These are phyloP conservation scores for Podaxis sp. DNA, from an alignment of 768 basidiomycete genomes.

Conservation along the genomic window DNA sequence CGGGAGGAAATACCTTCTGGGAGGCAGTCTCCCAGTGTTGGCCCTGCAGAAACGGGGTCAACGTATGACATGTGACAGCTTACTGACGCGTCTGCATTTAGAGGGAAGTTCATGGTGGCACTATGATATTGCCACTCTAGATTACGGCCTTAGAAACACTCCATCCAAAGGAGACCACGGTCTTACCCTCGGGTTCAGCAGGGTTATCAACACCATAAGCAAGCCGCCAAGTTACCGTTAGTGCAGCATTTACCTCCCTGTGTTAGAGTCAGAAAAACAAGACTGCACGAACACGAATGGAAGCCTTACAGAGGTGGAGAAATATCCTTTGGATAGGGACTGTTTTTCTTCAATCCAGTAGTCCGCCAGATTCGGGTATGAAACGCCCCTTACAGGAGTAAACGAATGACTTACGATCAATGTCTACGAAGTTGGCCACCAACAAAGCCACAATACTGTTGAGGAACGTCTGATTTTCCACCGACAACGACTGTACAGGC, in stretches of 20 bases:
- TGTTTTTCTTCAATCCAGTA: constrained; percentile 37
- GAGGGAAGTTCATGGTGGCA: background rate
- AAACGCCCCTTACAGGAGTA: background rate
- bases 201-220: constrained; percentile 53
- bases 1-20: background rate
- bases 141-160: background rate
- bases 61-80: background rate
- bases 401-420: constrained; percentile 30
- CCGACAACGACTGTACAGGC: constrained; percentile 55
- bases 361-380: constrained; percentile 26
- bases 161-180: background rate
- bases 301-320: constrained; percentile 53
- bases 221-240: constrained; percentile 51
- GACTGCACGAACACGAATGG: background rate
- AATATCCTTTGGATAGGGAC: background rate
- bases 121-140: background rate
- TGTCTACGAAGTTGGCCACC: background rate
- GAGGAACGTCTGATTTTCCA: constrained; percentile 39
- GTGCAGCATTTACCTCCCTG: background rate
- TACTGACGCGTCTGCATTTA: background rate
- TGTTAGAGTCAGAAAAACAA: background rate
- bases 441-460: constrained; percentile 2
- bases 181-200: constrained; percentile 49
- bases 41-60: background rate
- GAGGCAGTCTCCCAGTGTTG: background rate